Conservation (phyloP, 1,284 basidiomycete genomes). For the Coniferiporia sulphurascens region DNA sequence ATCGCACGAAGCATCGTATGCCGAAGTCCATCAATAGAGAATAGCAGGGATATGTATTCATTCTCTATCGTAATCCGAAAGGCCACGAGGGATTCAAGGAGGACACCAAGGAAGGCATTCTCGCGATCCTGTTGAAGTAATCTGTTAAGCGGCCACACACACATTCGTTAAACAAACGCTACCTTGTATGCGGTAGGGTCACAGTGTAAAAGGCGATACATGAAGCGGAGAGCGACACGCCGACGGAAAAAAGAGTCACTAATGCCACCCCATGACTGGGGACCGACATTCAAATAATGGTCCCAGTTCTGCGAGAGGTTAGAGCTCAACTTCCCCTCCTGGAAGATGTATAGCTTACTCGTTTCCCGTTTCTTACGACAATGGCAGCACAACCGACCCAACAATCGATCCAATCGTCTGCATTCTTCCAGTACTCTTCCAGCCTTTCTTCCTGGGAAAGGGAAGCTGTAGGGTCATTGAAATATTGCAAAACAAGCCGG, state of each 20-base stretch:
- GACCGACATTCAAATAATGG: constrained; percentile 50
- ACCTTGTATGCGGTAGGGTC: constrained; percentile 65
- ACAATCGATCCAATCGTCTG: constrained; percentile 62
- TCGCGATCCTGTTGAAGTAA: constrained; percentile 38
- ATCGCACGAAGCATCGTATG: constrained; percentile 46
- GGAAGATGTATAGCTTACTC: constrained; percentile 33
- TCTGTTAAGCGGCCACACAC: neutral
- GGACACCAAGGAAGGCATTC: constrained; percentile 51
- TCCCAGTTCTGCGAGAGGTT: constrained; percentile 53
- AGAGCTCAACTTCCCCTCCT: neutral
- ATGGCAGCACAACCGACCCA: constrained; percentile 76
- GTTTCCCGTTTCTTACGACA: constrained; percentile 53
- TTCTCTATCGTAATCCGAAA: constrained; percentile 52
- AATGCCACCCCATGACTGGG: constrained; percentile 58
- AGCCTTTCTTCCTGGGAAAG: constrained; percentile 24
- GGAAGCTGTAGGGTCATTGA: constrained; percentile 31
- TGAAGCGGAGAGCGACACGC: constrained; percentile 67
- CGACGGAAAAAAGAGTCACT: constrained; percentile 48
- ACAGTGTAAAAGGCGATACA: constrained; percentile 57
- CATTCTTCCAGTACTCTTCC: constrained; percentile 29
- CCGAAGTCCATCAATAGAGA: constrained; percentile 47
- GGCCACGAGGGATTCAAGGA: constrained; percentile 55
- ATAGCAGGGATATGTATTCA: constrained; percentile 48
- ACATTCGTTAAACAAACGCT: constrained; percentile 24
- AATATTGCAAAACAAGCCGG: constrained; percentile 51